phyloP scores from a whole-genome alignment of 2,329 filamentous ascomycete species.

The Venturiaceae sp. region DNA sequence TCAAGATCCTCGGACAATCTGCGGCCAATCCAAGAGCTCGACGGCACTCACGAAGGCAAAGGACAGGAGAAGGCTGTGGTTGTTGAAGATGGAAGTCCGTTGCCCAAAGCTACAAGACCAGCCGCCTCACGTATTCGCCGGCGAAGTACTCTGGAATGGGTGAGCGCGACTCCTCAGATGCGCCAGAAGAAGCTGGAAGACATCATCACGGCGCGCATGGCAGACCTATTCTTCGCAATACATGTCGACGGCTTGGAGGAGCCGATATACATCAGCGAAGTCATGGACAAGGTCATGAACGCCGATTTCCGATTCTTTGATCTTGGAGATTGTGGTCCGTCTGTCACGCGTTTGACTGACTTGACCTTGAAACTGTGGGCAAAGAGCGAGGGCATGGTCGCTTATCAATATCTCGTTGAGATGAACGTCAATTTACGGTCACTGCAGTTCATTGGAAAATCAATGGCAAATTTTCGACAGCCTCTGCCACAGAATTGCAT shows the following conservation, averaged over 20 bases:
- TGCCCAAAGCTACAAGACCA: conserved; percentile 8
- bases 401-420: conserved; percentile 59
- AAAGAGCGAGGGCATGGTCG: conserved; percentile 33
- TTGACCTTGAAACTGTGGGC: conserved; percentile 70
- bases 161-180: conserved; percentile 44
- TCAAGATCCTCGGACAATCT: conserved; percentile 51
- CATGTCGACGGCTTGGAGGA: conserved; percentile 57
- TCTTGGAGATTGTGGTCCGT: conserved; percentile 51
- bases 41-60: conserved; percentile 5
- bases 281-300: conserved; percentile 71
- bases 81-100: conserved; percentile 15
- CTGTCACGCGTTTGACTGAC: conserved; percentile 54
- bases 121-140: conserved; percentile 27
- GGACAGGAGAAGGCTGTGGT: conserved; percentile 12
- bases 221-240: conserved; percentile 82
- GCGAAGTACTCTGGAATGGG: conserved; percentile 55
- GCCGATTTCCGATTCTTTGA: conserved; percentile 85
- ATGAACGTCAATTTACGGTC: conserved; percentile 60
- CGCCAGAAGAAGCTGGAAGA: conserved; percentile 70
- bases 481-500: conserved; percentile 74
- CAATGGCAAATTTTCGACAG: conserved; percentile 53
- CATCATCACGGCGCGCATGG: conserved; percentile 60
- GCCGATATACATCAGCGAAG: conserved; percentile 85
- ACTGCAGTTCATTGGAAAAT: conserved; percentile 69
- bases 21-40: conserved; percentile 22